Percentiles rank a stretch among this genome's conserved stretches.
Evolutionary conservation across 1,139 yeast species (phyloP).

Genomic region (Blastobotrys persicus): DNA sequence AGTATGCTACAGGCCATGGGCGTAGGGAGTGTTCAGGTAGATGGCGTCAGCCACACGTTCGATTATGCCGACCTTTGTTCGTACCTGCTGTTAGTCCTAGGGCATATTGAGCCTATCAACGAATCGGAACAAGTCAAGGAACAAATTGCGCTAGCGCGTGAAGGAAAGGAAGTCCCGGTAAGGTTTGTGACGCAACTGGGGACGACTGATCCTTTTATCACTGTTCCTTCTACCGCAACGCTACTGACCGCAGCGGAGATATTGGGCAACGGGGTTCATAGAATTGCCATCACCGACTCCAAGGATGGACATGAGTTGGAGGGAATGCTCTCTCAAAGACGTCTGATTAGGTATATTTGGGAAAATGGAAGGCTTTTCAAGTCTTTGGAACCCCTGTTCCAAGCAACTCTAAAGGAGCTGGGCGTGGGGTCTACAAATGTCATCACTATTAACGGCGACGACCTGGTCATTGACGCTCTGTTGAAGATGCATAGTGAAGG

Average conservation of each 20-base stretch:
- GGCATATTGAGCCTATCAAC: slow-evolving; percentile 45
- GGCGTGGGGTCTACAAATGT: slow-evolving; percentile 70
- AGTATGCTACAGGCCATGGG: slow-evolving; percentile 28
- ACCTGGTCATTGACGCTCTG: slow-evolving; percentile 80
- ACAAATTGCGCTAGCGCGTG: slow-evolving; percentile 36
- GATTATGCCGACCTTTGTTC: slow-evolving; percentile 92
- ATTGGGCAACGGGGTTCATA: slow-evolving; percentile 87
- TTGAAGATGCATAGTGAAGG: slow-evolving; percentile 79
- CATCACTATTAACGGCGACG: slow-evolving; percentile 80
- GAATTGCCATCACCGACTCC: slow-evolving; percentile 75
- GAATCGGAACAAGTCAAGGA: slow-evolving; percentile 30
- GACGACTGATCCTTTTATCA: slow-evolving; percentile 82
- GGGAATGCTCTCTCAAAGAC: slow-evolving; percentile 86
- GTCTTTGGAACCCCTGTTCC: slow-evolving; percentile 69
- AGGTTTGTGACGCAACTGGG: slow-evolving; percentile 73
- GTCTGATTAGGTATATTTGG: slow-evolving; percentile 81
- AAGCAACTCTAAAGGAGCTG: slow-evolving; percentile 61
- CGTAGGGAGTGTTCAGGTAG: slow-evolving; percentile 54
- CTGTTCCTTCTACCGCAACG: slow-evolving; percentile 65
- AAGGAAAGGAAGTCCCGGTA: slow-evolving; percentile 60
- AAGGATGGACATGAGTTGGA: slow-evolving; percentile 38
- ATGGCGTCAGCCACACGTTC: slow-evolving; percentile 49
- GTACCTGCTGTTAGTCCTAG: slow-evolving; percentile 70
- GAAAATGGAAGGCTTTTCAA: slow-evolving; percentile 87
- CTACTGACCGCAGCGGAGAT: slow-evolving; percentile 75